phyloP scores from a whole-genome alignment of 2,329 filamentous ascomycete genomes.

The Neofusicoccum umdonicola region DNA sequence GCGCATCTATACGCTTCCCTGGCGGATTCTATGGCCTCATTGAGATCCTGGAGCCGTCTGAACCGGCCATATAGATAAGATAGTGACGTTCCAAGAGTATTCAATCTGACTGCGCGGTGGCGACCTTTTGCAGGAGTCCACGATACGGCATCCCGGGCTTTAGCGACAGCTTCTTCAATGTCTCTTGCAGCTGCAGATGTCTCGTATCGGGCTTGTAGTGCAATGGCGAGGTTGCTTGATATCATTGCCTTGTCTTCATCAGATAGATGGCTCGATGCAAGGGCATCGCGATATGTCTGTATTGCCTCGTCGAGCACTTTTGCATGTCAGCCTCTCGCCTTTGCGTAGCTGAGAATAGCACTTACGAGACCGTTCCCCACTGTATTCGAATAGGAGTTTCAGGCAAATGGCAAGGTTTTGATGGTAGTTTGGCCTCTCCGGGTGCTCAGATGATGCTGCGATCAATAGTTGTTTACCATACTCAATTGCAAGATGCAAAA shows the following conservation, averaged over 20 bases:
- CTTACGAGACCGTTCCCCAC: background rate
- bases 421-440: background rate
- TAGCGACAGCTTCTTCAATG: constrained; percentile 5
- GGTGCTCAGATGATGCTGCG: background rate
- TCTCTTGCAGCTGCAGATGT: background rate
- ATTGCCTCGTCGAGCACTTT: background rate
- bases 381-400: background rate
- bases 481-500: background rate
- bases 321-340: background rate
- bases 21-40: constrained; percentile 15
- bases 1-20: background rate
- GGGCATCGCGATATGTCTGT: background rate
- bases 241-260: background rate
- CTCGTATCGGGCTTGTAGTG: background rate
- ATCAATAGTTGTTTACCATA: background rate
- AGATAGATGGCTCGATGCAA: background rate
- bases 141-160: background rate
- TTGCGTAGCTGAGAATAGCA: background rate
- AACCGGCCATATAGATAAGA: background rate
- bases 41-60: background rate
- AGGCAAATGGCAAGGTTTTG: background rate
- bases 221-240: background rate
- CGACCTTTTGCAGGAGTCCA: background rate
- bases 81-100: background rate
- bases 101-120: background rate